A percentile compares a stretch with the other conserved stretches of the same genome.
phyloP scores from a whole-genome alignment of 2,329 filamentous ascomycete species.

The Purpureocillium takamizusanense region DNA sequence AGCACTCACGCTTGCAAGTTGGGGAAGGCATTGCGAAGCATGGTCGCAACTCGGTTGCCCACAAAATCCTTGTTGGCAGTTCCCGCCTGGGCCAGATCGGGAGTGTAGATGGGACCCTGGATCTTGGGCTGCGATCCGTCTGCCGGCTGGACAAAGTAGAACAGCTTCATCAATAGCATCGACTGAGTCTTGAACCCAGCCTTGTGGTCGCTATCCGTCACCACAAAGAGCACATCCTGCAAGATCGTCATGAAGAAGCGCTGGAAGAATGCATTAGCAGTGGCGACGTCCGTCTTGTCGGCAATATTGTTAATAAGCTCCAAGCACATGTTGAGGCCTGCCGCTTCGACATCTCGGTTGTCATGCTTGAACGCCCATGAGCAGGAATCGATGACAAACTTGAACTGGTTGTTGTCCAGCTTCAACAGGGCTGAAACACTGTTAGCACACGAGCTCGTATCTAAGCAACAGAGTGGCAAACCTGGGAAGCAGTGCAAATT shows the following conservation, averaged over 20 bases:
- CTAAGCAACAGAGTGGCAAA: conserved; percentile 15
- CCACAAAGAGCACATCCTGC: conserved; percentile 96
- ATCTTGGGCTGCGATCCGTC: conserved; percentile 70
- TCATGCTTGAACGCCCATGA: conserved; percentile 99
- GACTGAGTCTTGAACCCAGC: conserved; percentile 98
- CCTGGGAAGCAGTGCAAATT: conserved; percentile 94
- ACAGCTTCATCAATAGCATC: conserved; percentile 86
- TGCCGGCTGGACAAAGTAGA: conserved; percentile 80
- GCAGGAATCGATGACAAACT: conserved; percentile 98
- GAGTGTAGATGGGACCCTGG: conserved; percentile 79
- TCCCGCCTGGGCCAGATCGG: conserved; percentile 72
- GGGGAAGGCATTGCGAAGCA: conserved; percentile 83
- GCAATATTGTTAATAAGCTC: conserved; percentile 97
- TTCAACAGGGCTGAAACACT: conserved; percentile 61
- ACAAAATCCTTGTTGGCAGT: conserved; percentile 90
- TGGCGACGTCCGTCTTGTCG: conserved; percentile 77
- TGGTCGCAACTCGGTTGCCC: conserved; percentile 72
- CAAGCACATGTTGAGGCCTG: conserved; percentile 94
- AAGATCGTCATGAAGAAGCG: conserved; percentile 93
- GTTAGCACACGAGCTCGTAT: conserved; percentile 1
- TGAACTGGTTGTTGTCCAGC: conserved; percentile 93
- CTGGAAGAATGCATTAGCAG: conserved; percentile 93
- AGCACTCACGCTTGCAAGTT: conserved; percentile 76
- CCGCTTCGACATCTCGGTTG: conserved; percentile 94
- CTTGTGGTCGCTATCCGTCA: conserved; percentile 97